Base-by-base conservation (phyloP, 495 filamentous ascomycete genomes). In the Recurvomyces mirabilis region DNA sequence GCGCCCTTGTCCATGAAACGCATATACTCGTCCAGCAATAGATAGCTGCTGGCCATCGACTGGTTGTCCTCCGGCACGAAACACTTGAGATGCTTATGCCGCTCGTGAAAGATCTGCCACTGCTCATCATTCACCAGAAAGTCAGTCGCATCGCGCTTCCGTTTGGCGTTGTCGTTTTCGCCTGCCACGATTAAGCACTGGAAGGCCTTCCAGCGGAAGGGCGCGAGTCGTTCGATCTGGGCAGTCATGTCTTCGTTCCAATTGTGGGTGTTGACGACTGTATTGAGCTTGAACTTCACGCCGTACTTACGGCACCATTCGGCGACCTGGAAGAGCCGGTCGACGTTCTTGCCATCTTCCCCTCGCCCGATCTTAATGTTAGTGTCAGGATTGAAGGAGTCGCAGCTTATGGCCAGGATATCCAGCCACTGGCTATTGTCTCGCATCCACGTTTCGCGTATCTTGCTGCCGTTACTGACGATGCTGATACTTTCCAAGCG, bases 281-380 rank as follows among this genome's bases (percentile, higher is more conserved):
- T 78, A 53, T 77, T 78, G 43, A 78, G 50, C 61, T 78, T 77
- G 59, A 78, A 74, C 55, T 66, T 69, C 53, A 77, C 65, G 1
- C 65, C 63, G 12, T 65, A 61, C 43, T 68, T 38, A 3, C 51
- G 51, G 49, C 74, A 78, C 58, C 67, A 66, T 9, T 51, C 53
- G 4, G 63, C 54, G 36, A 77, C 64, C 7, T 54, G 26, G 29
- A 58, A 63, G 14, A 78, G 52, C 19, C 64, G 61, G 23, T 45
- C 20, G 9, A 74, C 63, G 33, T 77, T 69, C 21, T 62, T 48
- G 10, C 66, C 69, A 3, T 51, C 51, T 1, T 52, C 51, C 2
- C 68, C 71, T 24, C 73, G 60, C 15, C 73, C 73, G 18, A 78
- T 77, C 12, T 45, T 55, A 19, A 65, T 63, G 51, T 76, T 77